phyloP scores from a whole-genome alignment of 208 protist species.

The Trypanosoma rangeli region DNA sequence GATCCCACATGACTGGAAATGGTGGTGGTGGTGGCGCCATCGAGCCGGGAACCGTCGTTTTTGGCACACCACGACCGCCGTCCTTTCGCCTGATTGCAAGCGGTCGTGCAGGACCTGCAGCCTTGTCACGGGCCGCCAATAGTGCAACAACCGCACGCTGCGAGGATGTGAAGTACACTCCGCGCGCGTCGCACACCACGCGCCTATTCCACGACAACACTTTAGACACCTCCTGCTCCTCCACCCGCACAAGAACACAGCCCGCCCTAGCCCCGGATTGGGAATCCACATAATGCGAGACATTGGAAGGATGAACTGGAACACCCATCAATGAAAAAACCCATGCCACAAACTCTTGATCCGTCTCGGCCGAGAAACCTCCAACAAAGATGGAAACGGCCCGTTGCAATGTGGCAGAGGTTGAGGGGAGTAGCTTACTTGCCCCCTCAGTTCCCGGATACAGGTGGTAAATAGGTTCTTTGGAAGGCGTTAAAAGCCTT shows the following conservation, averaged over 20 bases:
- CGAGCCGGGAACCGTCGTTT: background rate
- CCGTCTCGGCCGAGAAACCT: conserved; percentile 34
- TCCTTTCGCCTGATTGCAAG: conserved; percentile 25
- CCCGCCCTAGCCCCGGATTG: conserved; percentile 16
- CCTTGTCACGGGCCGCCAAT: conserved; percentile 23
- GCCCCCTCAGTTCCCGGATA: conserved; percentile 32
- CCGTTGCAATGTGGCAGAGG: conserved; percentile 3
- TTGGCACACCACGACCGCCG: background rate
- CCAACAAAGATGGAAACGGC: conserved; percentile 43
- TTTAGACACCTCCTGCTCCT: conserved; percentile 21
- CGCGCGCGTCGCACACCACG: conserved; percentile 32
- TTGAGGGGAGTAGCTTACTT: conserved; percentile 7
- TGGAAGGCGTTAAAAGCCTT: conserved; percentile 9
- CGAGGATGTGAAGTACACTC: conserved; percentile 19
- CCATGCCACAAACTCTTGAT: conserved; percentile 51
- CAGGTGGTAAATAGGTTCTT: conserved; percentile 25
- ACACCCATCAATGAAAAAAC: conserved; percentile 38
- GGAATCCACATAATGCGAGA: conserved; percentile 25
- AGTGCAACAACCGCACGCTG: conserved; percentile 20
- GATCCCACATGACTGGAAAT: conserved; percentile 19
- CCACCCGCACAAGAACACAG: conserved; percentile 28
- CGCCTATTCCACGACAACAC: conserved; percentile 25
- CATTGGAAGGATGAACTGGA: conserved; percentile 28
- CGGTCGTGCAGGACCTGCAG: conserved; percentile 4
- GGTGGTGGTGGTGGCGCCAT: conserved; percentile 17